phyloP scores from a whole-genome alignment of 257 asterid species.

The Rubia yunnanensis region DNA sequence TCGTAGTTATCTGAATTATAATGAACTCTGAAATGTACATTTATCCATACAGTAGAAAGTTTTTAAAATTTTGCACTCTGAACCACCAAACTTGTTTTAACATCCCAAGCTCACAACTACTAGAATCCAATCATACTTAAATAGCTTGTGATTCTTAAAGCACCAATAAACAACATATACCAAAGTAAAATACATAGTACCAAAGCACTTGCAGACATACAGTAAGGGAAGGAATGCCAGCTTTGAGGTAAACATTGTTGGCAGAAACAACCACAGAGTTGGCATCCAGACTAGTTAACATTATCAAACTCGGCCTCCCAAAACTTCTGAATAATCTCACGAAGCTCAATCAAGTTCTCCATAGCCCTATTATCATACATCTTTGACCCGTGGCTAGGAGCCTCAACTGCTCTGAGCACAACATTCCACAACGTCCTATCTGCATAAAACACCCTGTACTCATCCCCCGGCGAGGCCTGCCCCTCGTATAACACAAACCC shows the following conservation, averaged over 20 bases:
- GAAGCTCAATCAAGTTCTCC: conserved; percentile 85
- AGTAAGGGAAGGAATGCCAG: conserved; percentile 59
- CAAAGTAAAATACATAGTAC: no score
- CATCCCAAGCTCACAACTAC: no score
- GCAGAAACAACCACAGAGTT: conserved; percentile 81
- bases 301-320: conserved; percentile 66
- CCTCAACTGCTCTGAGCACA: conserved; percentile 62
- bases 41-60: no score
- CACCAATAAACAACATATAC: no score
- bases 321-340: conserved; percentile 68
- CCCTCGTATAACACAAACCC: conserved; percentile 93
- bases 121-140: no score
- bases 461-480: conserved; percentile 70
- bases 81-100: no score
- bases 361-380: conserved; percentile 68
- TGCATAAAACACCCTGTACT: conserved; percentile 80
- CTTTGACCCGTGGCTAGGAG: conserved; percentile 85
- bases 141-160: no score
- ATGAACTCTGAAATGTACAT: no score
- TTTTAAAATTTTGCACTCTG: no score
- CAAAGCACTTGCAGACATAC: conserved; percentile 26
- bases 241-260: conserved; percentile 74
- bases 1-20: no score
- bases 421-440: conserved; percentile 81
- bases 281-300: conserved; percentile 59